These are phyloP conservation scores for Alternaria hordeiaustralica DNA, from an alignment of 2,329 filamentous ascomycete genomes.

Conservation along the genomic window DNA sequence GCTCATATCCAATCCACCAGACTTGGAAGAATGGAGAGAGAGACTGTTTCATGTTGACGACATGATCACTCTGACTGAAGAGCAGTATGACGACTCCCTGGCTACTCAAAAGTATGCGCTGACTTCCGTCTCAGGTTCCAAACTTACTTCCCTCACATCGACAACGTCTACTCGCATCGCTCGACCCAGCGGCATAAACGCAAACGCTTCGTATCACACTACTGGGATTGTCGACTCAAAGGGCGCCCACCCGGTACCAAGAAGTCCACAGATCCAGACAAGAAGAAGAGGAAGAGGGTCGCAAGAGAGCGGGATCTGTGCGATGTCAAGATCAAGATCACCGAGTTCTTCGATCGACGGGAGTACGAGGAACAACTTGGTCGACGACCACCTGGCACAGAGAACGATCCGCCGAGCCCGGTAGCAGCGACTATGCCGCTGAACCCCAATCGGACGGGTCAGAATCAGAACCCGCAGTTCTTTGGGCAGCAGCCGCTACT, in stretches of 20 bases:
- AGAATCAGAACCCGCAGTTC: constrained; percentile 24
- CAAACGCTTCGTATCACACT: constrained; percentile 82
- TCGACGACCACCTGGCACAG: constrained; percentile 29
- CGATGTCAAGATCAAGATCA: constrained; percentile 87
- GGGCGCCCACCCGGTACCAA: constrained; percentile 79
- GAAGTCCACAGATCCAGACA: constrained; percentile 79
- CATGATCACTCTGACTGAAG: constrained; percentile 73
- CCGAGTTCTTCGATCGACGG: constrained; percentile 72
- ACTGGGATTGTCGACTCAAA: constrained; percentile 85
- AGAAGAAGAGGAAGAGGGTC: constrained; percentile 80
- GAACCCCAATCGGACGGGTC: constrained; percentile 4
- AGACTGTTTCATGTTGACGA: constrained; percentile 78
- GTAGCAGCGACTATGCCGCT: constrained; percentile 6
- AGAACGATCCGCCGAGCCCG: constrained; percentile 15
- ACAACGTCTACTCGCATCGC: constrained; percentile 84
- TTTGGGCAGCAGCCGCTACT: constrained; percentile 27
- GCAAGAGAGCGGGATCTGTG: constrained; percentile 80
- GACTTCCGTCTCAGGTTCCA: constrained; percentile 65
- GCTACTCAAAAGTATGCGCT: neutral
- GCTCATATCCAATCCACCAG: constrained; percentile 69
- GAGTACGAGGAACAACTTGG: constrained; percentile 45
- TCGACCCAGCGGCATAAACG: constrained; percentile 82
- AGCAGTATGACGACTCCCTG: constrained; percentile 63
- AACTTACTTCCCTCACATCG: constrained; percentile 82
- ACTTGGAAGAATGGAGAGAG: constrained; percentile 72